Conservation (phyloP, 495 filamentous ascomycete species). For the Sporormia fimetaria region DNA sequence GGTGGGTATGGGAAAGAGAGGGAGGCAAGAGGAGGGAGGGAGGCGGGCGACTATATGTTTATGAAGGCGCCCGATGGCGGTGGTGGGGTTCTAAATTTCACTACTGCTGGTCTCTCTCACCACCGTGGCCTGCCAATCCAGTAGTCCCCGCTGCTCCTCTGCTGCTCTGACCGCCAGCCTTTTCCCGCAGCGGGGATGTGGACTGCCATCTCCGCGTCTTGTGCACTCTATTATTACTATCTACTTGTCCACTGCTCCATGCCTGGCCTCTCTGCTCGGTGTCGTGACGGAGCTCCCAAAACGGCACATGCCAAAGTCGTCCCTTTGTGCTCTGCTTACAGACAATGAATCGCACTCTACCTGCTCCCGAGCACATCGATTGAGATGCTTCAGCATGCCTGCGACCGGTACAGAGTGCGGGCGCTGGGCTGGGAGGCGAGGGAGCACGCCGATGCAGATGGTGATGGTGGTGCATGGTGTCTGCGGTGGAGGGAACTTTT, state of each 20-base stretch:
- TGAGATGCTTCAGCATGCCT: too few relatives aligned
- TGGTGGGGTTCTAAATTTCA: slow-evolving; percentile 21
- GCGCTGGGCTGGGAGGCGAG: too few relatives aligned
- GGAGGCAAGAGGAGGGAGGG: slow-evolving; percentile 4
- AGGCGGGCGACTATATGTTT: slow-evolving; percentile 3
- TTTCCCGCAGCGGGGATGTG: too few relatives aligned
- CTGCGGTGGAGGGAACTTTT: too few relatives aligned
- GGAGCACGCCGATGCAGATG: too few relatives aligned
- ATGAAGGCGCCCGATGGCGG: slow-evolving; percentile 6
- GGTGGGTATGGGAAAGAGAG: slow-evolving; percentile 3
- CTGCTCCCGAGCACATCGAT: slow-evolving; percentile 3
- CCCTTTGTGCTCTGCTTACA: background rate
- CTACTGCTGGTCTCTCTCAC: slow-evolving; percentile 18
- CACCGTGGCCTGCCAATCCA: slow-evolving; percentile 17
- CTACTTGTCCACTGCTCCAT: background rate
- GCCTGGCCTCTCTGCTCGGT: slow-evolving; percentile 1
- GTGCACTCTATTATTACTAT: slow-evolving; percentile 1
- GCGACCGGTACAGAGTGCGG: too few relatives aligned
- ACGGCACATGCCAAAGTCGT: slow-evolving; percentile 14
- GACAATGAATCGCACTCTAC: slow-evolving; percentile 9
- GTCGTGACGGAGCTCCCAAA: background rate
- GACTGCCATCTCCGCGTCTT: slow-evolving; percentile 7
- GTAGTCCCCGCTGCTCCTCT: slow-evolving; percentile 2
- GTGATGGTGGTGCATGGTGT: too few relatives aligned
- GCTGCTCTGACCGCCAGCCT: slow-evolving; percentile 9